Evolutionary conservation across 1,284 basidiomycete species (phyloP).

Genomic region (Clitocybe nebularis): DNA sequence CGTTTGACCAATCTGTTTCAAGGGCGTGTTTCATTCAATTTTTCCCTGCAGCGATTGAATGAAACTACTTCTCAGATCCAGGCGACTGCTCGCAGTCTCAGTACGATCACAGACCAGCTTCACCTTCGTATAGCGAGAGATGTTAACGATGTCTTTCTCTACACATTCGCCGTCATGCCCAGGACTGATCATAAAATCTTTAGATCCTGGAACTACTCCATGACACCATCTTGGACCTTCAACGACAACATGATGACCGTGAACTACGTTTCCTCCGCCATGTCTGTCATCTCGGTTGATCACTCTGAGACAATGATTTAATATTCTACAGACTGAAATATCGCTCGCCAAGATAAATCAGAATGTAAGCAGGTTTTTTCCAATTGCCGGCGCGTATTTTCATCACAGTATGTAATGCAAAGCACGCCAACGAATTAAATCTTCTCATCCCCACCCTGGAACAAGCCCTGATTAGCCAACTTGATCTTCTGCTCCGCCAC

Average conservation of each 20-base stretch:
- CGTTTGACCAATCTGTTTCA: constrained; percentile 2
- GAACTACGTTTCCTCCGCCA: constrained; percentile 7
- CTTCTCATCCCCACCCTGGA: constrained; percentile 10
- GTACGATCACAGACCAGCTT: constrained; percentile 4
- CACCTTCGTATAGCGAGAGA: constrained; percentile 5
- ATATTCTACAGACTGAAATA: constrained; percentile 8
- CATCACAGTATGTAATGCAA: background rate
- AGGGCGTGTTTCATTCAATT: background rate
- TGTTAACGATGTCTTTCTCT: constrained; percentile 10
- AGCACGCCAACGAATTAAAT: constrained; percentile 17
- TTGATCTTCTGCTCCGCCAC: constrained; percentile 12
- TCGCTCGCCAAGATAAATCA: constrained; percentile 13
- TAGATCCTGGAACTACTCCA: constrained; percentile 11
- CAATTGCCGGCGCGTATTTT: constrained; percentile 28
- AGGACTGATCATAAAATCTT: constrained; percentile 18
- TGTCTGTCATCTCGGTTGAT: constrained; percentile 13
- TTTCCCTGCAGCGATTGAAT: constrained; percentile 19
- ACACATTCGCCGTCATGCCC: constrained; percentile 13
- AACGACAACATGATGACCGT: constrained; percentile 6
- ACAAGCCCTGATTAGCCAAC: constrained; percentile 10
- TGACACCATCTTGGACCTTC: constrained; percentile 2
- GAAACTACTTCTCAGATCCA: constrained; percentile 15
- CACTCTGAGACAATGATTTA: background rate
- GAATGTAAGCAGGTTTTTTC: constrained; percentile 33
- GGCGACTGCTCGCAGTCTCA: constrained; percentile 6